Evolutionary conservation across 352 stramenopile genomes (phyloP), one percentile per base, ranked within the genome.

Genomic region (Thalassiosira livingstoniorum): DNA sequence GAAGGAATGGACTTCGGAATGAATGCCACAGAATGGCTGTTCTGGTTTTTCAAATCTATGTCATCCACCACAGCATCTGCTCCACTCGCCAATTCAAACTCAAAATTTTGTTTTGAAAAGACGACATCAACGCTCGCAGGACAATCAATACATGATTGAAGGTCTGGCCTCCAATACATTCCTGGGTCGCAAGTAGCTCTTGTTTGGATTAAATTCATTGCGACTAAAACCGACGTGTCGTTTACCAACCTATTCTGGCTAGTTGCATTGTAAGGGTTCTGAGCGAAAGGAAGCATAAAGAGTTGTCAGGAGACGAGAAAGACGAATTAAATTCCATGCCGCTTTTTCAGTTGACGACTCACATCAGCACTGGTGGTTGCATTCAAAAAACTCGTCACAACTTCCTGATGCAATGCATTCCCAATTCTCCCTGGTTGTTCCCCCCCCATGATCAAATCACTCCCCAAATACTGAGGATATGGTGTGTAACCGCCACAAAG

Each of bases 401-500:
- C 15, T 4, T 68, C 60, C 53, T 68, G 60, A 68, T 54, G 15
- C 23, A 7, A 21, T 54, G 23, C 43, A 2, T 35, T 68, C 32
- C 43, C 11, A n/a, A 47, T 35, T 51, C 32, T 23, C 32, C 53
- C 64, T 51, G 75, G 37, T 34, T 57, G 15, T 42, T 87, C 80
- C 25, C 80, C 82, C 2, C 63, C 31, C 18, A 82, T 70, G 29
- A 42, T 45, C 27, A 82, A 60, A 2, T 80, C 39, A 18, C 66
- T 62, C 39, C 58, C 58, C 25, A 79, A 51, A 37, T 82, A 75
- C 25, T 64, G 53, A 0, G 64, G 72, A 68, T 60, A 86, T 47
- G 61, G 72, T 39, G 76, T 53, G 43, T 73, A 78, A 29, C 13
- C 57, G 32, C 45, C 53, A 34, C 81, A 88, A 35, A 85, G 60